Conservation (phyloP, 2,329 filamentous ascomycete species). For the Xylariaceae sp. region DNA sequence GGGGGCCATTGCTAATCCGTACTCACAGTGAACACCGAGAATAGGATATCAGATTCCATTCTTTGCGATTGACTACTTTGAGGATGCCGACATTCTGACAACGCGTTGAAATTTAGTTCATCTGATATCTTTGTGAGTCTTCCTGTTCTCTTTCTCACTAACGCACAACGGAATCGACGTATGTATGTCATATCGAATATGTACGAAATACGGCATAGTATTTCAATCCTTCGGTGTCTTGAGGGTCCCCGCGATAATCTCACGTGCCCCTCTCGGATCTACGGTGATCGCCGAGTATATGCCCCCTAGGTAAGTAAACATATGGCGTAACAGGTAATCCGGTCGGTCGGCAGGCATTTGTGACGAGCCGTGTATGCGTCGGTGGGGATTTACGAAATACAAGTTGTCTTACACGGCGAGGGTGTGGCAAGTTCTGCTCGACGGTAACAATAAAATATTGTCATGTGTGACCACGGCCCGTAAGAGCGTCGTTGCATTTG, state of each 20-base stretch:
- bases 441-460: background rate
- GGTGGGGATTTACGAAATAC: background rate
- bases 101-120: too few relatives aligned
- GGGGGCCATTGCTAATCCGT: too few relatives aligned
- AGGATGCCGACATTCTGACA: too few relatives aligned
- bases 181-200: background rate
- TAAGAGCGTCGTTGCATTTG: background rate
- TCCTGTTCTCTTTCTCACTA: too few relatives aligned
- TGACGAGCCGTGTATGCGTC: too few relatives aligned
- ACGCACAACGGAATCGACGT: background rate
- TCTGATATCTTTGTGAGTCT: too few relatives aligned
- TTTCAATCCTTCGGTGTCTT: background rate
- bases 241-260: background rate
- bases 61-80: too few relatives aligned
- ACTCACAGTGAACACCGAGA: too few relatives aligned
- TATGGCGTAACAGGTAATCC: too few relatives aligned
- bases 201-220: background rate
- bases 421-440: background rate
- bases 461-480: background rate
- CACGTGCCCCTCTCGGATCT: background rate
- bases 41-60: too few relatives aligned
- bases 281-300: background rate
- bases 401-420: background rate
- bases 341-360: too few relatives aligned
- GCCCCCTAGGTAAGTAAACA: too few relatives aligned